Conservation (phyloP, 1,284 basidiomycete species). For the Hypsizygus ulmarius region DNA sequence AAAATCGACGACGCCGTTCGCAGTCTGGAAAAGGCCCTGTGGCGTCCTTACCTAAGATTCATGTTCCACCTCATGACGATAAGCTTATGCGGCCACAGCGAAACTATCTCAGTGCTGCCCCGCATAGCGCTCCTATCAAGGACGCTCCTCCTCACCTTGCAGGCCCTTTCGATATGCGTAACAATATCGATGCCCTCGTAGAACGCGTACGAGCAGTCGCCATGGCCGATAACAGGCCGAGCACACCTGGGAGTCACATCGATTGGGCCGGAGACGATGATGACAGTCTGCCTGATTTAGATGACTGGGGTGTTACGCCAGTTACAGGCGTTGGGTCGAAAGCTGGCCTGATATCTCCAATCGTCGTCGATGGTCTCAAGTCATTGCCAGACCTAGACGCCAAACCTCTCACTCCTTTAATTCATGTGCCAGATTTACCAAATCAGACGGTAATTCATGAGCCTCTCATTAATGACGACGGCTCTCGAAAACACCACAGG, state of each 20-base stretch:
- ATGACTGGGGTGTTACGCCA: slow-evolving; percentile 74
- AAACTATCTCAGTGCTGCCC: slow-evolving; percentile 27
- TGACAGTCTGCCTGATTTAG: slow-evolving; percentile 74
- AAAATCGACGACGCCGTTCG: slow-evolving; percentile 41
- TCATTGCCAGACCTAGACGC: slow-evolving; percentile 52
- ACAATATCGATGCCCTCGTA: slow-evolving; percentile 67
- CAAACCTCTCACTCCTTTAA: slow-evolving; percentile 8
- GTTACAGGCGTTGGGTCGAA: slow-evolving; percentile 29
- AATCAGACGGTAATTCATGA: not conserved
- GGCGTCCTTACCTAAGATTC: slow-evolving; percentile 27
- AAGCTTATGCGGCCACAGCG: slow-evolving; percentile 30
- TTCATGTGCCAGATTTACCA: slow-evolving; percentile 4
- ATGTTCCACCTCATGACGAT: slow-evolving; percentile 29
- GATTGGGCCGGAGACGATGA: slow-evolving; percentile 86
- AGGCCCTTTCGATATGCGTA: slow-evolving; percentile 45
- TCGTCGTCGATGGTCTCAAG: slow-evolving; percentile 61
- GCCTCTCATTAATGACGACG: not conserved
- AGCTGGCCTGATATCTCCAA: slow-evolving; percentile 59
- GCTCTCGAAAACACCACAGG: not conserved
- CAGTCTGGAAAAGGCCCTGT: slow-evolving; percentile 29
- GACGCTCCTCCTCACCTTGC: slow-evolving; percentile 61
- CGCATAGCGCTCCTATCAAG: slow-evolving; percentile 41
- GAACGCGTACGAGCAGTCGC: slow-evolving; percentile 69
- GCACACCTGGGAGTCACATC: slow-evolving; percentile 74
- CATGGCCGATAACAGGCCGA: slow-evolving; percentile 60